Evolutionary conservation across 345 rosid genomes (phyloP).

Genomic region (Citrus unshiu): DNA sequence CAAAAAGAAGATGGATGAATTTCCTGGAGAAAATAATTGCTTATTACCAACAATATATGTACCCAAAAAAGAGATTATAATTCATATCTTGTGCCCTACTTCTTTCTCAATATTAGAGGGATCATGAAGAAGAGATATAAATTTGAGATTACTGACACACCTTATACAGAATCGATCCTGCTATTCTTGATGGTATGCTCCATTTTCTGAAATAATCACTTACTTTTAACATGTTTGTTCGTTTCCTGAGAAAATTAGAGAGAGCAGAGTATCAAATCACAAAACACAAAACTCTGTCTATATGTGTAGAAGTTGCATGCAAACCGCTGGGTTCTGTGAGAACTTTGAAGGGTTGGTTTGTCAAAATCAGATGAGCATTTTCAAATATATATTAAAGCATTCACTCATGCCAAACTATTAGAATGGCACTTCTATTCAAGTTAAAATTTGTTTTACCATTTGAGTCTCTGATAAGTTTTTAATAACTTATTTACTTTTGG

Average conservation of each 20-base stretch:
- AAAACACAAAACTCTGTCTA: too few relatives aligned
- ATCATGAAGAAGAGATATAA: not conserved
- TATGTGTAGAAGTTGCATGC: not conserved
- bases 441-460: too few relatives aligned
- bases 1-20: too few relatives aligned
- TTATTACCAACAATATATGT: too few relatives aligned
- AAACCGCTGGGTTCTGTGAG: not conserved
- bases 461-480: too few relatives aligned
- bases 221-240: not conserved
- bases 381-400: not conserved
- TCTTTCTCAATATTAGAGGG: not conserved
- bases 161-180: not conserved
- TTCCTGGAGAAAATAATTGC: too few relatives aligned
- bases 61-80: too few relatives aligned
- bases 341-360: not conserved
- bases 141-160: not conserved
- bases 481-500: too few relatives aligned
- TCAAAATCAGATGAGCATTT: not conserved
- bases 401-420: not conserved
- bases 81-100: too few relatives aligned
- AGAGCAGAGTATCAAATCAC: not conserved
- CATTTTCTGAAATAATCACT: not conserved
- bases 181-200: not conserved
- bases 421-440: not conserved
- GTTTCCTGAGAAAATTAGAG: not conserved